Conservation (phyloP, 768 basidiomycete genomes). For the Trametes meyenii region DNA sequence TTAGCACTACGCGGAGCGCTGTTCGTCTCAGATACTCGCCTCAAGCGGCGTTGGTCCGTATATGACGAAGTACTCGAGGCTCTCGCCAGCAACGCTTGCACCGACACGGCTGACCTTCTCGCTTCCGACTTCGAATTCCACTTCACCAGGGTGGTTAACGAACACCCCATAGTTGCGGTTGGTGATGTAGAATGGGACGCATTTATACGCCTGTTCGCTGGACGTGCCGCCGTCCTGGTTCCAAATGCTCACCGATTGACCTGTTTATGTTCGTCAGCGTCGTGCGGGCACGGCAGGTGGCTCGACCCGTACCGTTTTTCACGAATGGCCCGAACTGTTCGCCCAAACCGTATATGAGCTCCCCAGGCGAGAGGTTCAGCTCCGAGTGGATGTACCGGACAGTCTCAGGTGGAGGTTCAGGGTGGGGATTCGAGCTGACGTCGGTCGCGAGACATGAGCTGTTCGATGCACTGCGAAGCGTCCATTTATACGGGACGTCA, state of each 20-base stretch:
- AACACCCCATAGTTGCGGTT: slow-evolving; percentile 76
- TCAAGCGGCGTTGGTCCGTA: slow-evolving; percentile 68
- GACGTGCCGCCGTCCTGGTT: slow-evolving; percentile 79
- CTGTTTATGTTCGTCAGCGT: slow-evolving; percentile 31
- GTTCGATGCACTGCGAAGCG: slow-evolving; percentile 50
- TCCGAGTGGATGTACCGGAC: slow-evolving; percentile 58
- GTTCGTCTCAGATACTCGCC: slow-evolving; percentile 36
- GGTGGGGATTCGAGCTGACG: slow-evolving; percentile 58
- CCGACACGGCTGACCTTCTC: slow-evolving; percentile 69
- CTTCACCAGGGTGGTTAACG: slow-evolving; percentile 75
- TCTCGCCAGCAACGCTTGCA: slow-evolving; percentile 61
- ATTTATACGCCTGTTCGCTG: slow-evolving; percentile 68
- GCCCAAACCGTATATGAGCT: slow-evolving; percentile 73
- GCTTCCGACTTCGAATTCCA: slow-evolving; percentile 72
- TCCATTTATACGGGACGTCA: slow-evolving; percentile 61
- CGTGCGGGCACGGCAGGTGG: slow-evolving; percentile 25
- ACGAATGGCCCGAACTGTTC: slow-evolving; percentile 77
- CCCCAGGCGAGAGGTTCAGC: slow-evolving; percentile 68
- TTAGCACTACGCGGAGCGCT: background rate
- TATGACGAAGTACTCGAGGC: slow-evolving; percentile 72
- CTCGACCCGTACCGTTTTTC: slow-evolving; percentile 63
- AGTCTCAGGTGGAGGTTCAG: slow-evolving; percentile 43
- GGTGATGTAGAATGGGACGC: slow-evolving; percentile 69
- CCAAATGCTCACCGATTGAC: slow-evolving; percentile 66
- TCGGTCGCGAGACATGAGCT: slow-evolving; percentile 60